Base-by-base conservation (phyloP, 2,329 filamentous ascomycete species). In the Diaporthe vaccinii region DNA sequence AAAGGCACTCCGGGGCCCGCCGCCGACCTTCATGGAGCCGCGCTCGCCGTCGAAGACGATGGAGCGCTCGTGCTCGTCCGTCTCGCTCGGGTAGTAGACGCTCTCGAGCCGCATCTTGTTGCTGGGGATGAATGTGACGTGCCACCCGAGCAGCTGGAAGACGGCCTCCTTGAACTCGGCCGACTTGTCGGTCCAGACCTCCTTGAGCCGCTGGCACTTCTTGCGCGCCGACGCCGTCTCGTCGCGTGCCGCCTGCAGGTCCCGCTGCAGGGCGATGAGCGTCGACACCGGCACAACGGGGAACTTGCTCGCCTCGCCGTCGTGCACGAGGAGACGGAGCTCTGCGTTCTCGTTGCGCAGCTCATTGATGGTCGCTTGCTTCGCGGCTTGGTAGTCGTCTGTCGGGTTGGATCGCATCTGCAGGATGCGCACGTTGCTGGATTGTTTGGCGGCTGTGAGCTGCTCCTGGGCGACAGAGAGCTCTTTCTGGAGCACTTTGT, bases 1-100 rank as follows among this genome's bases (percentile, higher is more conserved):
- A 84, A 99, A 99, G 17, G 91, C 89, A 81, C 95, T 97, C 81
- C 94, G 91, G 1, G 95, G 94, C 0, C 97, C 97, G 1, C 97
- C 97, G 46, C 93, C 94, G 74, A 99, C 94, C 88, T 99, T 99
- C 97, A 99, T 99, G 1, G 96, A 98, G 10, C 96, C 97, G 75
- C 94, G 92, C 85, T 98, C 95, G 70, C 95, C 95, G 84, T 98
- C 95, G 83, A 98, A 98, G 0, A 98, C 91, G 76, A 93, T 93
- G 74, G 89, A 91, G 79, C 93, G 93, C 83, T 93, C 92, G 82
- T 95, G 91, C 81, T 94, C 92, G 73, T 94, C 91, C 82, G 83
- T 91, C 85, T 76, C 84, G 2, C 91, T 92, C 0, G 95, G 93
- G 82, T 94, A 94, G 82, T 96, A 97, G 78, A 96, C 93, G 76